Evolutionary conservation across 495 filamentous ascomycete species (phyloP).

Genomic region (Baudoinia panamericana): DNA sequence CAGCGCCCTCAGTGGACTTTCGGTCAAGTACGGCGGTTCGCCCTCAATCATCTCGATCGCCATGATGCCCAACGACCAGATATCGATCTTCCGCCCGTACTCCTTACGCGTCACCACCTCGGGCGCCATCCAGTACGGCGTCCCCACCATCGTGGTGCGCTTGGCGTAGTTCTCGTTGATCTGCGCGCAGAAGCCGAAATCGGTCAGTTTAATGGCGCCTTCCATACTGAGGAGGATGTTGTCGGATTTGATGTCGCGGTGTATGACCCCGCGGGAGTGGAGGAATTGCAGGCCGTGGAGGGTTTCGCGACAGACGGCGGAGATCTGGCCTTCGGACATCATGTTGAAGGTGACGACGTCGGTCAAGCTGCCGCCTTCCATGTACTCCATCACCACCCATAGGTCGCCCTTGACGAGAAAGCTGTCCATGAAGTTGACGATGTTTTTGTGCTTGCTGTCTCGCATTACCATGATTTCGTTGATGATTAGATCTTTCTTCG

Average conservation of each 20-base stretch:
- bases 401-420: too few relatives aligned
- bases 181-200: conserved; percentile 99
- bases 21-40: conserved; percentile 93
- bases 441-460: too few relatives aligned
- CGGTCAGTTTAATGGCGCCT: conserved; percentile 96
- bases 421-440: too few relatives aligned
- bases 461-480: too few relatives aligned
- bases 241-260: conserved; percentile 98
- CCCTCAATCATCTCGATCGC: conserved; percentile 99
- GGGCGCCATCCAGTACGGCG: conserved; percentile 99
- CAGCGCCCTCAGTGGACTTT: conserved; percentile 91
- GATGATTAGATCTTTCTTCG: conserved; percentile 73
- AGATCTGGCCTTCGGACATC: too few relatives aligned
- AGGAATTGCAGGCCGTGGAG: conserved; percentile 90
- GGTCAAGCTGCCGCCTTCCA: too few relatives aligned
- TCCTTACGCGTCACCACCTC: conserved; percentile 99
- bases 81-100: conserved; percentile 95
- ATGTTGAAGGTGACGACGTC: too few relatives aligned
- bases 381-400: too few relatives aligned
- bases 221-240: conserved; percentile 89
- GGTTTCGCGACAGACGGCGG: too few relatives aligned
- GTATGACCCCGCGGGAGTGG: conserved; percentile 91
- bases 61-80: conserved; percentile 99
- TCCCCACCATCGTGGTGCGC: conserved; percentile 97
- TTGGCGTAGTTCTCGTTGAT: conserved; percentile 93